These are phyloP conservation scores for Chaetothyriales sp. DNA, from an alignment of 2,329 filamentous ascomycete species.

Conservation along the genomic window DNA sequence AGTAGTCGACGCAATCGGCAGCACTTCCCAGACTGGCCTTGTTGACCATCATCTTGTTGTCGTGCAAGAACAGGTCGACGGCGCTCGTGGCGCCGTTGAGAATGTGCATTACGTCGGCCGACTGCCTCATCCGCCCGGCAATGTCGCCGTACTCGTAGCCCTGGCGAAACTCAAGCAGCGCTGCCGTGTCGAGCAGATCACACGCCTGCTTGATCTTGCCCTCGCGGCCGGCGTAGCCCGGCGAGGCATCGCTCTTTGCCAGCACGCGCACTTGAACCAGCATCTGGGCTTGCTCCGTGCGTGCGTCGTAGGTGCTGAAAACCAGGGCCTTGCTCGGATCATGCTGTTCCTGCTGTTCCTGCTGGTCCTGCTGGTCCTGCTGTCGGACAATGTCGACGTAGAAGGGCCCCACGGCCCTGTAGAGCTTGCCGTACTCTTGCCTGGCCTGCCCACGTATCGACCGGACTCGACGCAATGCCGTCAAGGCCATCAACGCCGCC, in stretches of 20 bases:
- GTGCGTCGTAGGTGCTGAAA: conserved; percentile 76
- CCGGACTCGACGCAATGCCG: conserved; percentile 54
- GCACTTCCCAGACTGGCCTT: conserved; percentile 58
- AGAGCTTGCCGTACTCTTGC: conserved; percentile 81
- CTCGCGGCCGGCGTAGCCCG: conserved; percentile 58
- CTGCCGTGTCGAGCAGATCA: conserved; percentile 77
- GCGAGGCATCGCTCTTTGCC: conserved; percentile 63
- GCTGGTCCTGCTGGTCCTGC: conserved; percentile 50
- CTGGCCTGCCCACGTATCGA: conserved; percentile 76
- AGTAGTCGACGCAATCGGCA: conserved; percentile 64
- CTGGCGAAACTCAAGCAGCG: conserved; percentile 81
- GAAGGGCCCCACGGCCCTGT: conserved; percentile 75
- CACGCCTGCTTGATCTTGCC: conserved; percentile 62
- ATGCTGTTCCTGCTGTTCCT: no score
- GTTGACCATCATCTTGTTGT: conserved; percentile 70
- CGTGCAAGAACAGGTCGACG: conserved; percentile 75
- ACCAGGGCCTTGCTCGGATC: conserved; percentile 56
- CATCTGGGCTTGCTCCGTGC: conserved; percentile 82
- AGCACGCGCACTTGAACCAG: conserved; percentile 69
- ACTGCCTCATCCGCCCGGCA: conserved; percentile 75
- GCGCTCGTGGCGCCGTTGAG: conserved; percentile 69
- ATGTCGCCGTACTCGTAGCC: conserved; percentile 82
- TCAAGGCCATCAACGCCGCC: no score
- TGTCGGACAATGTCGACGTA: conserved; percentile 69
- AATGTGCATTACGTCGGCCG: conserved; percentile 69